phyloP scores from a whole-genome alignment of 257 asterid genomes.

The Solanum tarapatanum region DNA sequence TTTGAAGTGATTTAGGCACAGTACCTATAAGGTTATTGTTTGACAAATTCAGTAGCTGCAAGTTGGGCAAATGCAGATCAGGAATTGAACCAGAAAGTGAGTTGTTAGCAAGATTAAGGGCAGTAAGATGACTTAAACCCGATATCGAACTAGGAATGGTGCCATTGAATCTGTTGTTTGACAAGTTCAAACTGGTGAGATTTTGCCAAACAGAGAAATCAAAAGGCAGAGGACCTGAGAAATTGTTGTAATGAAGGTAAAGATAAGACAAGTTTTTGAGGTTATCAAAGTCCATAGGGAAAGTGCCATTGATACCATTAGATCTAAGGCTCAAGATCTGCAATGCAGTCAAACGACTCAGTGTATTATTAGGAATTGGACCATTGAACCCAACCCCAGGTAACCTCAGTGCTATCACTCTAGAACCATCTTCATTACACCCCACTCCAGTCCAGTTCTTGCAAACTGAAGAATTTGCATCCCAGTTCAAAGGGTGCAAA shows the following conservation, averaged over 20 bases:
- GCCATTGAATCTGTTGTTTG: constrained; percentile 60
- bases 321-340: constrained; percentile 97
- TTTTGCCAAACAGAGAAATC: constrained; percentile 73
- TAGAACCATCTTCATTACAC: constrained; percentile 36
- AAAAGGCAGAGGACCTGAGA: constrained; percentile 64
- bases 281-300: constrained; percentile 64
- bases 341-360: constrained; percentile 65
- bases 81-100: constrained; percentile 60
- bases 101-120: constrained; percentile 67
- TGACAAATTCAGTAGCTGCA: constrained; percentile 61
- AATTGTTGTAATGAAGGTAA: constrained; percentile 76
- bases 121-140: constrained; percentile 37
- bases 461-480: constrained; percentile 36
- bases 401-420: constrained; percentile 52
- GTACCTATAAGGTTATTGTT: constrained; percentile 58
- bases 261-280: constrained; percentile 58
- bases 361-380: constrained; percentile 51
- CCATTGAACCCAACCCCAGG: constrained; percentile 88
- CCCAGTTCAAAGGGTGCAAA: constrained; percentile 49
- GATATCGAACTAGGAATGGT: constrained; percentile 48
- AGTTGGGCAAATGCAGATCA: constrained; percentile 37
- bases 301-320: constrained; percentile 60
- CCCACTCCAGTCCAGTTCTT: constrained; percentile 42
- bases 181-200: constrained; percentile 45
- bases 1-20: constrained; percentile 73